Conservation (phyloP, 345 rosid genomes). For the Acer campestre region DNA sequence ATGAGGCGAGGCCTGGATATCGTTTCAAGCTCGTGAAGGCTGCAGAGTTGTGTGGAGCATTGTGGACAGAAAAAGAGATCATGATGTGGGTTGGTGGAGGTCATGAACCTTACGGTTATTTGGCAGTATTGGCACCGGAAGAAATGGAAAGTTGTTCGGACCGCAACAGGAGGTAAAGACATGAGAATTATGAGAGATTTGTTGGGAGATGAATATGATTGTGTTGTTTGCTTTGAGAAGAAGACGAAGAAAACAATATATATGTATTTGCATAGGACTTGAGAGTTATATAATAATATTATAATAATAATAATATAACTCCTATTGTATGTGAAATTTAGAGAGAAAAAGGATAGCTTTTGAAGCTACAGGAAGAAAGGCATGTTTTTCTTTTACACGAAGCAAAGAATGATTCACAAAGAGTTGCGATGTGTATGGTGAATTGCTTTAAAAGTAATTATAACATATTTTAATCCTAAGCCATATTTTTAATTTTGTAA, state of each 20-base stretch:
- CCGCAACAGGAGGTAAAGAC: conserved; percentile 33
- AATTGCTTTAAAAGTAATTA: too few species aligned
- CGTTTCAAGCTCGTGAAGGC: conserved; percentile 49
- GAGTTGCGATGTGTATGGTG: too few species aligned
- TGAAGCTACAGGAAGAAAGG: conserved; percentile 13
- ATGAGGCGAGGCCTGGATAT: conserved; percentile 35
- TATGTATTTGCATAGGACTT: background rate
- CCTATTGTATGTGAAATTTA: too few species aligned
- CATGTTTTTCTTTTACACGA: background rate
- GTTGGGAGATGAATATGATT: background rate
- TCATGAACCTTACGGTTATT: conserved; percentile 44
- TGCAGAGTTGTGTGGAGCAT: conserved; percentile 43
- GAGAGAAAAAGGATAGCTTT: conserved; percentile 21
- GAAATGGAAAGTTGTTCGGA: conserved; percentile 66
- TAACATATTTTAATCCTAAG: too few species aligned
- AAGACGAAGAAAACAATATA: conserved; percentile 6
- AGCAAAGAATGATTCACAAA: too few species aligned
- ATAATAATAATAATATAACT: too few species aligned
- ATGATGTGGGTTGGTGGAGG: conserved; percentile 30
- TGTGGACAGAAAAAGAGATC: conserved; percentile 48
- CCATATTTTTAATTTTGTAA: too few species aligned
- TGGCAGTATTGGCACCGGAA: conserved; percentile 70
- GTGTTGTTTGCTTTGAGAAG: background rate
- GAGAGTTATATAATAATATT: background rate
- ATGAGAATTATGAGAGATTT: background rate